Evolutionary conservation across 78 protist species (phyloP), one percentile per base, ranked within the genome.

Genomic region (Dictyostelium citrinum): DNA sequence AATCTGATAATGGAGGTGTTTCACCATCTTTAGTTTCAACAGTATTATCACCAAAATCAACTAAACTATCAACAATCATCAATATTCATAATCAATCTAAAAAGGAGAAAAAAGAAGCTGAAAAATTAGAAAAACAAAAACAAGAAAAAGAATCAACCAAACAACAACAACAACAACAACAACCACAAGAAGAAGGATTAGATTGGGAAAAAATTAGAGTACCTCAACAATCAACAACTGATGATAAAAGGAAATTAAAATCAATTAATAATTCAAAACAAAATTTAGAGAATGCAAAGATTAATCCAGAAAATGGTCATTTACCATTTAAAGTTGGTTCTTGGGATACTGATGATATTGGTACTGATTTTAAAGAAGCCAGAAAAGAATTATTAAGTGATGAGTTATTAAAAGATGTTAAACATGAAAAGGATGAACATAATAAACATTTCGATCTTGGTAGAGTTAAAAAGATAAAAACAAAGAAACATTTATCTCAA

Each of bases 391-490:
- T 88, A 29, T 39, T 88, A 20, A 68, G 68, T 17, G 93, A 88
- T 45, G 86, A 76, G 51, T 45, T 58, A 39, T 7, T 88, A 29
- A 58, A 88, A 46, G 86, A 78, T 1, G 5, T 67, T 5, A 58
- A 20, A 7, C 84, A 78, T 9, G 37, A 76, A 64, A 88, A 88
- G 24, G 93, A 88, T 75, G 67, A 24, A 24, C 81, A 77, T 58
- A 86, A 91, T 71, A 70, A 67, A 58, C 84, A 91, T 12, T 83
- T 79, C 29, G 95, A 91, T 72, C 84, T 41, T 9, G 95, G 95
- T 37, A 91, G 95, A 72, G 14, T 11, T n/a, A 91, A 83, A 55
- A 91, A 91, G 20, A 27, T 91, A 10, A 82, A 61, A 55, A 72
- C 58, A 6, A 80, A 80, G 14, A 55, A 35, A 29, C n/a, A 68